Base-by-base conservation (phyloP, 1,284 basidiomycete species). In the Trichosporon sp. region DNA sequence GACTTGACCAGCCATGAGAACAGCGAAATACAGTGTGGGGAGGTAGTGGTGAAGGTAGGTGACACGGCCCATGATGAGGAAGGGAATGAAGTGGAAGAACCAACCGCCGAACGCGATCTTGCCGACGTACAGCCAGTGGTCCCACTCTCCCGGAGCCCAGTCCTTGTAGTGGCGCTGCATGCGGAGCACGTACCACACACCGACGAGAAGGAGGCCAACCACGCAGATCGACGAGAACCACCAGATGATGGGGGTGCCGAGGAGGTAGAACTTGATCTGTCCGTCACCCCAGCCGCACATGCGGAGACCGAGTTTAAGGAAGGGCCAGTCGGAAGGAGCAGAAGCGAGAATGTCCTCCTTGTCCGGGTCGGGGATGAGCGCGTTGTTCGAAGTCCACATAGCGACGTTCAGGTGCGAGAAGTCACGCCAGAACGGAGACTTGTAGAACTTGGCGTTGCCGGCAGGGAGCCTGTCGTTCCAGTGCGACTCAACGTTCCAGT, bases 321-420 rank as follows among this genome's bases (percentile, higher is more conserved):
- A 91, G 0, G 96, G 96, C 96, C 97, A 99, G 81, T 99, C 96
- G 65, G 88, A 87, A 0, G 96, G 96, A 77, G 89, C 89, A 43
- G 94, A 96, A 0, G 96, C 96, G 67, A 99, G 89, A 77, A 98
- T 94, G 81, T 99, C 96, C 77, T 96, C 93, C 86, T 99, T 99
- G 87, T 99, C 96, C 0, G 95, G 93, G 79, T 99, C 95, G 0
- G 96, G 96, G 61, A 98, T 86, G 68, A 99, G 90, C 0, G 97
- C 96, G 82, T 99, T 99, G 87, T 99, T 99, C 4, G 96, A 97
- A 0, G 95, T 98, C 94, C 97, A 96, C 97, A 99, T 99, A 14
- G 96, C 96, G 14, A 99, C 93, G 79, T 99, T 99, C 71, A 99
- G 89, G 83, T 99, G 96, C 90, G 94, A 95, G 85, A 99, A 98